Evolutionary conservation across 2,329 filamentous ascomycete species (phyloP).

Genomic region (Botrytis paeoniae): DNA sequence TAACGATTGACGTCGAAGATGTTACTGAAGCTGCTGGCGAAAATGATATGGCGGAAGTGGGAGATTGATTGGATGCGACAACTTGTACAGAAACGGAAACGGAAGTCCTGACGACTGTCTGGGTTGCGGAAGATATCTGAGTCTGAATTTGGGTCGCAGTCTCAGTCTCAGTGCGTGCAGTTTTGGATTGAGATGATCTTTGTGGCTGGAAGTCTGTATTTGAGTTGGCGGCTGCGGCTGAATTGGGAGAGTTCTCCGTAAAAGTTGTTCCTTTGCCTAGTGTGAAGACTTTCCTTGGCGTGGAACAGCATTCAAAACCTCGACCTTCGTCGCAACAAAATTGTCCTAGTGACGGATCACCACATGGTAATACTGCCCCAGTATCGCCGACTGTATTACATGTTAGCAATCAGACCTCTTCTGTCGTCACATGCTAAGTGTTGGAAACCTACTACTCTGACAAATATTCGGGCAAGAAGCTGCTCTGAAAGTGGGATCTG

Average conservation of each 20-base stretch:
- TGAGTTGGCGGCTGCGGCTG: neutral
- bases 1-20: neutral
- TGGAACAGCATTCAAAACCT: conserved; percentile 21
- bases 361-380: conserved; percentile 22
- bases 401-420: neutral
- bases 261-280: conserved; percentile 15
- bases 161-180: neutral
- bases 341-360: conserved; percentile 19
- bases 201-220: neutral
- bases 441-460: conserved; percentile 21
- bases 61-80: neutral
- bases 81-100: neutral
- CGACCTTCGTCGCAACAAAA: conserved; percentile 28
- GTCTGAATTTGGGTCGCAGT: neutral
- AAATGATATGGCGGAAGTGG: neutral
- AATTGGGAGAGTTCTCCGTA: neutral
- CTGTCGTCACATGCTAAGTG: neutral
- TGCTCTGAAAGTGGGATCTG: conserved; percentile 21
- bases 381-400: conserved; percentile 18
- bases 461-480: conserved; percentile 24
- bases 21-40: neutral
- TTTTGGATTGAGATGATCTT: neutral
- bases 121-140: neutral
- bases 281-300: conserved; percentile 19
- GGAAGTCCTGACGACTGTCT: neutral